Conservation (phyloP, 371 early-diverging fungal species). For the Mucor irregularis region DNA sequence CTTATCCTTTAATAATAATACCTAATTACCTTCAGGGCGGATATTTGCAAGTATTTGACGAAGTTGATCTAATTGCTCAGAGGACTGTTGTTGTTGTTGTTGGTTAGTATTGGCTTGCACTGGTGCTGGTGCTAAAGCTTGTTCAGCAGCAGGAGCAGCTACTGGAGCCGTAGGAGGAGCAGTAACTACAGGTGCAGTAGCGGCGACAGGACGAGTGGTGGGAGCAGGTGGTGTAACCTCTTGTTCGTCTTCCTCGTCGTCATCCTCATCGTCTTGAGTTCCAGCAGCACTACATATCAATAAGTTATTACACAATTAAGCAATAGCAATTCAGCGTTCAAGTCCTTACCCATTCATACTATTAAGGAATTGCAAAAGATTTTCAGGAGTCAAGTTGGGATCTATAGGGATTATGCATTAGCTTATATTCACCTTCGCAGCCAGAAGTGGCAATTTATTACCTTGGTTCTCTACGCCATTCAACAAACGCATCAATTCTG, state of each 20-base stretch:
- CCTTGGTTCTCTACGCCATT: conserved; percentile 23
- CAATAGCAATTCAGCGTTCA: neutral
- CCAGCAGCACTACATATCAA: neutral
- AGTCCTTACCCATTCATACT: conserved; percentile 37
- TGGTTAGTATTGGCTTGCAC: neutral
- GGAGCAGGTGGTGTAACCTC: neutral
- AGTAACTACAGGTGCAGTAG: neutral
- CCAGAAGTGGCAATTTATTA: neutral
- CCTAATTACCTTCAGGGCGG: neutral
- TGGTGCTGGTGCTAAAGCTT: neutral
- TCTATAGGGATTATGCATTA: conserved; percentile 9
- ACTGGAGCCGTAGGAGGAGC: neutral
- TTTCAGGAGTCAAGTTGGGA: conserved; percentile 45
- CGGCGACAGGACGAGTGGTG: neutral
- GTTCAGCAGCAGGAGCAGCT: neutral
- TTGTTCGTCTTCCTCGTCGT: neutral
- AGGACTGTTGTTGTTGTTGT: conserved; percentile 4
- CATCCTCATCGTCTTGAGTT: conserved; percentile 14
- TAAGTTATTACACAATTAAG: neutral
- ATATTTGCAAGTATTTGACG: conserved; percentile 25
- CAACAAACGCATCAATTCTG: conserved; percentile 28
- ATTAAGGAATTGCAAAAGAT: conserved; percentile 49
- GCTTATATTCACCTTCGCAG: neutral
- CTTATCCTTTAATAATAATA: neutral
- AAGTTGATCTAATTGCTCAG: conserved; percentile 23